These are phyloP conservation scores for Somion occarium DNA, from an alignment of 1,284 basidiomycete species.

Conservation along the genomic window DNA sequence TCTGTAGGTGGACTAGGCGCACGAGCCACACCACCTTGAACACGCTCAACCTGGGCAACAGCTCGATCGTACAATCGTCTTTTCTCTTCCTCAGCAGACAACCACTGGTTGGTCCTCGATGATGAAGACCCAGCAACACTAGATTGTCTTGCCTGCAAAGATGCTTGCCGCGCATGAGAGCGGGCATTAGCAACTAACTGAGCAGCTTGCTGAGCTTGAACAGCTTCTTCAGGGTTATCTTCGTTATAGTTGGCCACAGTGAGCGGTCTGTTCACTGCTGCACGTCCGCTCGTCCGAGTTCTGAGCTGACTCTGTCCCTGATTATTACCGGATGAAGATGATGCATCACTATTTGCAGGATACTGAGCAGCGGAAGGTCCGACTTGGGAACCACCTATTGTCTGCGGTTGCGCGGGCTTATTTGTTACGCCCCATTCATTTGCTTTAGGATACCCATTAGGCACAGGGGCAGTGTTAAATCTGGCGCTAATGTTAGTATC, in stretches of 20 bases:
- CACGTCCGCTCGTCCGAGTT: conserved; percentile 9
- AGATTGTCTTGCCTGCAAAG: conserved; percentile 15
- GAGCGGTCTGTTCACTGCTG: conserved; percentile 13
- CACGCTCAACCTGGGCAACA: conserved; percentile 51
- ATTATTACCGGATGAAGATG: conserved; percentile 9
- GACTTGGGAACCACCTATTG: conserved; percentile 18
- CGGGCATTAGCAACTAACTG: conserved; percentile 8
- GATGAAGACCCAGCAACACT: conserved; percentile 1
- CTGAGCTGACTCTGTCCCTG: conserved; percentile 10
- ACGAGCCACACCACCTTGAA: conserved; percentile 39
- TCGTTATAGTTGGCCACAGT: conserved; percentile 26
- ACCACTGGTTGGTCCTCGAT: conserved; percentile 31
- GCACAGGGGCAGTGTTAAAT: conserved; percentile 29
- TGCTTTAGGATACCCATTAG: conserved; percentile 13
- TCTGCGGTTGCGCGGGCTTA: conserved; percentile 14
- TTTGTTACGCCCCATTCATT: conserved; percentile 28
- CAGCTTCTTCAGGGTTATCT: conserved; percentile 22
- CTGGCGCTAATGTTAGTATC: conserved; percentile 14
- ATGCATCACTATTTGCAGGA: conserved; percentile 7
- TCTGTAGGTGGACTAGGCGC: conserved; percentile 10
- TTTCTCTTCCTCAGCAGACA: conserved; percentile 65
- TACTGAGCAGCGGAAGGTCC: conserved; percentile 9
- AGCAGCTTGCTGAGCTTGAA: conserved; percentile 11
- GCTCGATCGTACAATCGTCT: conserved; percentile 61
- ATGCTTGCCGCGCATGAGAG: conserved; percentile 16